Evolutionary conservation across 179 eudicot species (phyloP).

Genomic region (Vitellaria paradoxa): DNA sequence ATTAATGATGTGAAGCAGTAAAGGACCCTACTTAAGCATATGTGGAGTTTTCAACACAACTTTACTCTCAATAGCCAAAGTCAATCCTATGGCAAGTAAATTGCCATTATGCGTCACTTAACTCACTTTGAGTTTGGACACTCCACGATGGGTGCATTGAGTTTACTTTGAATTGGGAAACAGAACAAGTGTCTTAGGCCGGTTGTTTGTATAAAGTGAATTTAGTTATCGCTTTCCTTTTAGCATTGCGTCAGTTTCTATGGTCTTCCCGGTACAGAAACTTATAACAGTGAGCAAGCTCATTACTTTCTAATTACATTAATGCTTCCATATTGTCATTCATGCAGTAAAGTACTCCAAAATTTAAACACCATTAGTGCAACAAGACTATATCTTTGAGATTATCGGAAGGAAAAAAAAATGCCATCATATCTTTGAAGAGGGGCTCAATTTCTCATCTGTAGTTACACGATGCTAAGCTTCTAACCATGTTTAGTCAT

Average conservation of each 20-base stretch:
- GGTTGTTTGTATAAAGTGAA: background rate
- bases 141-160: background rate
- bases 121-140: background rate
- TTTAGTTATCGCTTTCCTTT: background rate
- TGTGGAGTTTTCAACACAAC: background rate
- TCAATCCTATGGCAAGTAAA: background rate
- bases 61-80: background rate
- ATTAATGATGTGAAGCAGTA: background rate
- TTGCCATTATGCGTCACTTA: background rate
- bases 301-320: background rate
- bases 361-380: background rate
- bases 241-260: background rate
- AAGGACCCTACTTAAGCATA: background rate
- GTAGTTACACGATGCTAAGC: background rate
- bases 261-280: background rate
- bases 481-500: background rate
- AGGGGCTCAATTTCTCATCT: background rate
- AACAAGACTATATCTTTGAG: too few relatives aligned
- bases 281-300: background rate
- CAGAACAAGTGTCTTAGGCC: background rate
- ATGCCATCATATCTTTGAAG: too few relatives aligned
- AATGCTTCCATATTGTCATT: background rate
- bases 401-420: too few relatives aligned
- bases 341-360: background rate
- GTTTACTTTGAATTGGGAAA: slow-evolving; percentile 1